A percentile compares a stretch with the other conserved stretches of the same genome.
These are phyloP conservation scores for Vigna nakashimae DNA, from an alignment of 306 rosid genomes.

Conservation along the genomic window DNA sequence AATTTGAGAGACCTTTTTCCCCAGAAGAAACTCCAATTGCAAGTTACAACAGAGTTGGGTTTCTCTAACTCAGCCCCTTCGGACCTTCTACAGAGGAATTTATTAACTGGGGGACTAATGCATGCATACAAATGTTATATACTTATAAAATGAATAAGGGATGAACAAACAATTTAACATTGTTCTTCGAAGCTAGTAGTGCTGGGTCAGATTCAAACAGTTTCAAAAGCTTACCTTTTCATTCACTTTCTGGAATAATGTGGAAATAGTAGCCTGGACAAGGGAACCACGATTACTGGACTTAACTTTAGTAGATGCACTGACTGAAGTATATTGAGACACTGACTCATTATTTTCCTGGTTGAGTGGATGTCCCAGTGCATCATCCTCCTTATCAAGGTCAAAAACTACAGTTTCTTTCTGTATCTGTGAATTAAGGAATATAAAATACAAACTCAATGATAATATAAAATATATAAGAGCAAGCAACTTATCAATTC, in stretches of 20 bases:
- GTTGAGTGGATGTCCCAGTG: conserved; percentile 46
- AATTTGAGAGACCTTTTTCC: not conserved
- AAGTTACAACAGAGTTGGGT: not conserved
- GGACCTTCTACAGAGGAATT: not conserved
- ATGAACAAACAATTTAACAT: conserved; percentile 17
- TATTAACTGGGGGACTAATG: not conserved
- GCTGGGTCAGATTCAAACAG: conserved; percentile 15
- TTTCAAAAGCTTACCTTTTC: conserved; percentile 62
- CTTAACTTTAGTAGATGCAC: conserved; percentile 48
- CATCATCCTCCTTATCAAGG: conserved; percentile 43
- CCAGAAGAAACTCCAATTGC: not conserved
- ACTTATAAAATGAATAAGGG: conserved; percentile 13
- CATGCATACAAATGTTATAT: conserved; percentile 16
- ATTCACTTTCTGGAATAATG: conserved; percentile 86
- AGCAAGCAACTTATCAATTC: conserved; percentile 31
- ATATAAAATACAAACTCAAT: conserved; percentile 29
- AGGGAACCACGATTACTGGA: conserved; percentile 55
- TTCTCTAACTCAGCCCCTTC: not conserved
- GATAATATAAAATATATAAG: conserved; percentile 34
- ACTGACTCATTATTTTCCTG: conserved; percentile 51
- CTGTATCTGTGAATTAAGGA: conserved; percentile 49
- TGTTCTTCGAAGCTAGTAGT: not conserved
- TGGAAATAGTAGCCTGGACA: conserved; percentile 79
- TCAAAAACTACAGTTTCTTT: conserved; percentile 47
- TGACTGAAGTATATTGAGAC: conserved; percentile 48